phyloP scores from a whole-genome alignment of 73 alveolate species.

The Blepharisma stoltei region DNA sequence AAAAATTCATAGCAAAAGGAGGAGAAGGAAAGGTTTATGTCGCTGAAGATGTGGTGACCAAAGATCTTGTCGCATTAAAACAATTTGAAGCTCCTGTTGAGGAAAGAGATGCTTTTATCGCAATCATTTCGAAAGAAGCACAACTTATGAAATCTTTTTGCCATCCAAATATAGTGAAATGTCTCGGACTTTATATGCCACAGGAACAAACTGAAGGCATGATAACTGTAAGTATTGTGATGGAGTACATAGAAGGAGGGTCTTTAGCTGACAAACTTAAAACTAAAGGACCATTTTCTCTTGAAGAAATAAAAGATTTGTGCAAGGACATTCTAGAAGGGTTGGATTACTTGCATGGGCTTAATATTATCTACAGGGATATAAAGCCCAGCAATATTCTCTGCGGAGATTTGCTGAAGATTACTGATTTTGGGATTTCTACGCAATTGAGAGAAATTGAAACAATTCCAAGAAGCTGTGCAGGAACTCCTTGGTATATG shows the following conservation, averaged over 20 bases:
- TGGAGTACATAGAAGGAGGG: conserved; percentile 23
- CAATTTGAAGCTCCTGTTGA: conserved; percentile 8
- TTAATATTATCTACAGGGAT: conserved; percentile 46
- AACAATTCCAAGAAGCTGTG: conserved; percentile 43
- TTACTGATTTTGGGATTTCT: conserved; percentile 45
- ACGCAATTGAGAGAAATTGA: conserved; percentile 31
- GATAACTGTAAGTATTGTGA: not conserved
- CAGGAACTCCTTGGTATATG: conserved; percentile 83
- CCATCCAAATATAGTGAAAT: conserved; percentile 22
- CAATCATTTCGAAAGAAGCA: not conserved
- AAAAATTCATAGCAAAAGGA: not conserved
- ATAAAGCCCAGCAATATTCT: conserved; percentile 47
- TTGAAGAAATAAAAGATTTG: not conserved
- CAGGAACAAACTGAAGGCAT: conserved; percentile 7
- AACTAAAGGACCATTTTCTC: not conserved
- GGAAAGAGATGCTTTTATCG: not conserved
- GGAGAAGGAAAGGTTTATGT: conserved; percentile 26
- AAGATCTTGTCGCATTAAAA: conserved; percentile 17
- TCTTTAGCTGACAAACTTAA: conserved; percentile 19
- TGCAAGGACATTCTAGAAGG: not conserved
- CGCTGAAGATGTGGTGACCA: not conserved
- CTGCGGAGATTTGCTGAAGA: conserved; percentile 36
- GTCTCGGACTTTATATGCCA: conserved; percentile 1
- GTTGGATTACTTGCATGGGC: not conserved
- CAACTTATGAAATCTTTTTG: not conserved